phyloP scores from a whole-genome alignment of 257 asterid genomes.

The Capsicum baccatum region DNA sequence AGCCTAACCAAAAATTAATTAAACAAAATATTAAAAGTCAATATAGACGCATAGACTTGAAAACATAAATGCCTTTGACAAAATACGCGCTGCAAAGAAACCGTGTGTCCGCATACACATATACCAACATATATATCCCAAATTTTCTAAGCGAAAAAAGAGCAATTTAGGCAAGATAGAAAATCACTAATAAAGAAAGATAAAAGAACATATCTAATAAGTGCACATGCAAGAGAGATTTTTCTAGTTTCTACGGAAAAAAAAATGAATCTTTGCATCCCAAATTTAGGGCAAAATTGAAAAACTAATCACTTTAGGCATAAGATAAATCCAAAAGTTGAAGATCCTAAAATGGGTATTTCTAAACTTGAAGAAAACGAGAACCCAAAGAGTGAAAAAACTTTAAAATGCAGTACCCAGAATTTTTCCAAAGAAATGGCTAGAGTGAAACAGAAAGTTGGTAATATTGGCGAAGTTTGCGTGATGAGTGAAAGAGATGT shows the following conservation, averaged over 20 bases:
- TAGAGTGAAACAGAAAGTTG: slow-evolving; percentile 10
- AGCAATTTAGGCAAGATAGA: not conserved
- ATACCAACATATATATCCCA: not conserved
- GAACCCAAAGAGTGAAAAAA: slow-evolving; percentile 6
- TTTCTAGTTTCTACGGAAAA: not conserved
- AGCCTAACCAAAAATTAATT: not conserved
- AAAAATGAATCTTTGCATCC: not conserved
- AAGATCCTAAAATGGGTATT: slow-evolving; percentile 24
- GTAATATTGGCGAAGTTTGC: not conserved
- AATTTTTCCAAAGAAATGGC: not conserved
- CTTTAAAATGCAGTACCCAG: not conserved
- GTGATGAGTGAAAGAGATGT: not conserved
- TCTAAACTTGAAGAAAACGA: slow-evolving; percentile 26
- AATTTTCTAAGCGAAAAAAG: slow-evolving; percentile 1
- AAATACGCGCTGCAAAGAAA: slow-evolving; percentile 10
- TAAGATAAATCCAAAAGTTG: slow-evolving; percentile 14
- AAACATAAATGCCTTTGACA: slow-evolving; percentile 15
- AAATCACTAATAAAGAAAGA: not conserved
- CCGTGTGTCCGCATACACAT: not conserved
- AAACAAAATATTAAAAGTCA: not conserved
- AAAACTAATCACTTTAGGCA: not conserved
- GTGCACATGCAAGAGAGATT: slow-evolving; percentile 20
- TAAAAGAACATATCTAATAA: not conserved
- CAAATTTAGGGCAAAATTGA: not conserved
- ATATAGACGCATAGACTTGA: slow-evolving; percentile 2